Evolutionary conservation across 1,284 basidiomycete genomes (phyloP), one percentile per base, ranked within the genome.

Genomic region (Heterobasidion parviporum): DNA sequence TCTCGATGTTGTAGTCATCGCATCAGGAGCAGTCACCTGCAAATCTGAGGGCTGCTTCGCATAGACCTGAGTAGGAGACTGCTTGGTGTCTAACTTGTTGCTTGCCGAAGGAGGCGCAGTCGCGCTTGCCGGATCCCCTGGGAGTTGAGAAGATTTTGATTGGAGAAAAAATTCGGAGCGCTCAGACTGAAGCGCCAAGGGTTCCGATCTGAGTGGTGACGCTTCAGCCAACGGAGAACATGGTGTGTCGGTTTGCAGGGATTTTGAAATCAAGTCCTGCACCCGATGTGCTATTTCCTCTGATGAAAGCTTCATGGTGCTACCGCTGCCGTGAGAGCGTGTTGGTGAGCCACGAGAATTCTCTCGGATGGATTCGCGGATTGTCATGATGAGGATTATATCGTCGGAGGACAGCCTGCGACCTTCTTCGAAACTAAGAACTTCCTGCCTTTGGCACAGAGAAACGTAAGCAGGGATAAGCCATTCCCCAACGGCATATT

Each of bases 401-500:
- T 59, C 61, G 4, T 61, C 58, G n/a, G 59, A 41, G 8, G 20
- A 53, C 52, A 62, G 54, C 32, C 53, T 48, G 5, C 54, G 57
- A 8, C 52, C 58, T 51, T 60, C 57, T 4, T 54, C 44, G 12
- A 50, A 46, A 9, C 51, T 59, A 3, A 57, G 59, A 10, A 50
- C 48, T 44, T 16, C 14, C 26, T 12, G 14, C 6, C 55, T 32
- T 50, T 54, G 50, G 35, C 59, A 60, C 41, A 58, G 48, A n/a
- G 36, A 57, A 55, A 43, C 34, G 20, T 54, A 46, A 6, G 54
- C 62, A 12, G 56, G 48, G 3, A 57, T 41, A 46, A 62, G 38
- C 61, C 60, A 64, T n/a, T 56, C 35, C 6, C 57, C 56, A 16
- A 57, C 54, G 2, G 49, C 50, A 47, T 61, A 58, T 3, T 43